Conservation (phyloP, 108 stramenopile genomes). For the Cyclotella distinguenda region DNA sequence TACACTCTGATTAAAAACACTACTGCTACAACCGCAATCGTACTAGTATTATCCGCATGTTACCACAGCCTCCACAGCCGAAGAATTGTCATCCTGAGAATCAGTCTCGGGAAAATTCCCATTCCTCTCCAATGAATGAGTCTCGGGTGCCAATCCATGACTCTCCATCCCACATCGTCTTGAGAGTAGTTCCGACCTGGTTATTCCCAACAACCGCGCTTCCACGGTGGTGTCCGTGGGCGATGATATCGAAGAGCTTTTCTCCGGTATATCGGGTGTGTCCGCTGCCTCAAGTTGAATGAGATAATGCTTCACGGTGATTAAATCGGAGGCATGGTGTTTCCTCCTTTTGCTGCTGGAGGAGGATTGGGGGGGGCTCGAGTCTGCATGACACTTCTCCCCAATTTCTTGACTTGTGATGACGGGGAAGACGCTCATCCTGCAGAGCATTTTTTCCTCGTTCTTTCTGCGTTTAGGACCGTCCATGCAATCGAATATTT, state of each 20-base stretch:
- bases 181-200: conserved; percentile 31
- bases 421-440: conserved; percentile 54
- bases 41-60: conserved; percentile 31
- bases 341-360: conserved; percentile 45
- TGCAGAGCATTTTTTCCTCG: conserved; percentile 38
- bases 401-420: conserved; percentile 13
- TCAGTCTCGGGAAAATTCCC: conserved; percentile 7
- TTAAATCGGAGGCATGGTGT: conserved; percentile 1
- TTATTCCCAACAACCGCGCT: conserved; percentile 45
- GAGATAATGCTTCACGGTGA: conserved; percentile 57
- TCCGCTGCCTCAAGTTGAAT: conserved; percentile 57
- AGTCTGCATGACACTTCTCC: neutral
- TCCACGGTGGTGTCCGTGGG: conserved; percentile 51
- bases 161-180: conserved; percentile 25
- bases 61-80: conserved; percentile 19
- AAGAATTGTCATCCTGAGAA: conserved; percentile 29
- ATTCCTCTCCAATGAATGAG: neutral
- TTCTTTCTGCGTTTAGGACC: conserved; percentile 47
- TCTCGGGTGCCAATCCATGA: neutral
- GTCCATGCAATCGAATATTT: conserved; percentile 11
- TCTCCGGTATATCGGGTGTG: conserved; percentile 8
- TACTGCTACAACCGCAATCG: too few species aligned
- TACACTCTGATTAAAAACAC: too few species aligned
- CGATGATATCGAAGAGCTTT: conserved; percentile 26
- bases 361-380: neutral